Evolutionary conservation across 208 protist species (phyloP).

Genomic region (Porcisia hertigi): DNA sequence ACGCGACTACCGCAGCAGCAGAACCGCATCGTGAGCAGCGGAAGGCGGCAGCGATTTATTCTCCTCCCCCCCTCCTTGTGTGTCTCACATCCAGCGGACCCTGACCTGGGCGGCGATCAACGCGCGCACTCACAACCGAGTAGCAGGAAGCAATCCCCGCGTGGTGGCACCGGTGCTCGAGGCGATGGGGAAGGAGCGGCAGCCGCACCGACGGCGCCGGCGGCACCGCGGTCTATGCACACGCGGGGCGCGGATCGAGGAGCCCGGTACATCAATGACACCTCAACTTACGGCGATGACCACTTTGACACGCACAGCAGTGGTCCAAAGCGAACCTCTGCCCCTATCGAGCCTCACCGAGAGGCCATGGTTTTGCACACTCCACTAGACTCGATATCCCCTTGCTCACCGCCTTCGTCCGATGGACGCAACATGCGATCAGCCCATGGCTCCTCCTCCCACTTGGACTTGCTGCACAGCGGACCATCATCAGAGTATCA

Average conservation of each 20-base stretch:
- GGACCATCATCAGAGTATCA: not conserved
- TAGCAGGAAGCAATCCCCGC: not conserved
- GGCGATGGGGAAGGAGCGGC: not conserved
- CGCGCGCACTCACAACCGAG: not conserved
- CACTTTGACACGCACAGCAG: not conserved
- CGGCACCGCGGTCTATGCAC: not conserved
- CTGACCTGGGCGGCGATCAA: not conserved
- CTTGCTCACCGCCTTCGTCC: not conserved
- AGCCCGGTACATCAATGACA: not conserved
- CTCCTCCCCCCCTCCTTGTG: not conserved
- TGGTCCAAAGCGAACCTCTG: not conserved
- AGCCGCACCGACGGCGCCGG: not conserved
- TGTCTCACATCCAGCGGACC: not conserved
- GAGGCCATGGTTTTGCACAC: not conserved
- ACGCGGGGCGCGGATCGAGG: not conserved
- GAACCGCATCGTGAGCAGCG: not conserved
- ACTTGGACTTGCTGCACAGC: not conserved
- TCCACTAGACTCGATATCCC: not conserved
- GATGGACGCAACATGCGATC: not conserved
- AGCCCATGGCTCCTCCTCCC: not conserved
- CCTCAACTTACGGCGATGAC: not conserved
- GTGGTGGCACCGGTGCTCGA: not conserved
- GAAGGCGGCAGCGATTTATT: not conserved
- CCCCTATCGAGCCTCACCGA: not conserved
- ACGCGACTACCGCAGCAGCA: constrained; percentile 29